Conservation (phyloP, 345 rosid genomes). For the Linum trigynum region DNA sequence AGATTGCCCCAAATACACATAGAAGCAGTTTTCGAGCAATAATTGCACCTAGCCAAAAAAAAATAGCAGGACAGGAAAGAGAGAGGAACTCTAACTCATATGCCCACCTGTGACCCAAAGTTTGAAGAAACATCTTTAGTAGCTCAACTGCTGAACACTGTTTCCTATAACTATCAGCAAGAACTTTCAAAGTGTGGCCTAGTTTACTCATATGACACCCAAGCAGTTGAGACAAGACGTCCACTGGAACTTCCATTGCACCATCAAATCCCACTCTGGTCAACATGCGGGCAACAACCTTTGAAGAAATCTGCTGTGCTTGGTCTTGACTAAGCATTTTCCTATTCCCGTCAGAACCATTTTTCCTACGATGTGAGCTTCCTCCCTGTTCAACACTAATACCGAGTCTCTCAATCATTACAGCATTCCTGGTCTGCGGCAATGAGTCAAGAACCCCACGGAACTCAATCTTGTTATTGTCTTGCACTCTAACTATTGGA, state of each 20-base stretch:
- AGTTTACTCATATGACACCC: slow-evolving; percentile 61
- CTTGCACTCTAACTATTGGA: slow-evolving; percentile 27
- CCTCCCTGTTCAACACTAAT: slow-evolving; percentile 70
- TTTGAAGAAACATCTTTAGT: slow-evolving; percentile 80
- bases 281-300: slow-evolving; percentile 62
- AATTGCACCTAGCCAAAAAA: background rate
- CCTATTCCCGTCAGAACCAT: slow-evolving; percentile 35
- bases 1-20: background rate
- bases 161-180: slow-evolving; percentile 69
- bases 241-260: slow-evolving; percentile 72
- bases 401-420: slow-evolving; percentile 82
- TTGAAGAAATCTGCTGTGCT: slow-evolving; percentile 49
- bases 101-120: slow-evolving; percentile 51
- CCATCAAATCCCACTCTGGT: slow-evolving; percentile 56
- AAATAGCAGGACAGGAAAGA: background rate
- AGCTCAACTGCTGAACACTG: slow-evolving; percentile 79
- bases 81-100: background rate
- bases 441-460: slow-evolving; percentile 63
- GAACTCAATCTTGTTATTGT: slow-evolving; percentile 40
- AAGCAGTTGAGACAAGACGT: slow-evolving; percentile 64
- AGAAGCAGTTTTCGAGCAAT: background rate
- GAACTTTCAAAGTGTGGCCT: slow-evolving; percentile 61
- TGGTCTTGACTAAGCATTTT: slow-evolving; percentile 58
- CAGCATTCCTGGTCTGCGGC: slow-evolving; percentile 67
- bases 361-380: slow-evolving; percentile 42